Percentiles rank a stretch among this genome's conserved stretches.
Evolutionary conservation across 75 land plant species (phyloP).

Genomic region (Picea glauca): DNA sequence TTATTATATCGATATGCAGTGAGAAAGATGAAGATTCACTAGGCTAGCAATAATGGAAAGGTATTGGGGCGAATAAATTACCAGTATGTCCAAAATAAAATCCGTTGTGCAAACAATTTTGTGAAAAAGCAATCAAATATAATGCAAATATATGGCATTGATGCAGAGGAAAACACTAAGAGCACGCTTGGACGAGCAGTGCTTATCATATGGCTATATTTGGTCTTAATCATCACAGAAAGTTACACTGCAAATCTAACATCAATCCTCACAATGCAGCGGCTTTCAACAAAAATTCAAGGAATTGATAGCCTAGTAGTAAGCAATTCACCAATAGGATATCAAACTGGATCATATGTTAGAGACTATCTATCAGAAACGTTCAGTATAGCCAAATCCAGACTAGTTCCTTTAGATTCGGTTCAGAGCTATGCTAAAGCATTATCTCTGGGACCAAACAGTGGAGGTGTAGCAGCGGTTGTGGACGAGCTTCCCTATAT

Average conservation of each 20-base stretch:
- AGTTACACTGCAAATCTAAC: slow-evolving; percentile 92
- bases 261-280: slow-evolving; percentile 63
- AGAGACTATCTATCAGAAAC: slow-evolving; percentile 54
- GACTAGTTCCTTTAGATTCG: slow-evolving; percentile 56
- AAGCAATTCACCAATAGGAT: slow-evolving; percentile 73
- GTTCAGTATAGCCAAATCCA: slow-evolving; percentile 54
- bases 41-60: too few relatives aligned
- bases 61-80: too few relatives aligned
- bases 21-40: too few relatives aligned
- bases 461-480: slow-evolving; percentile 86
- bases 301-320: slow-evolving; percentile 61
- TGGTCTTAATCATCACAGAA: slow-evolving; percentile 74
- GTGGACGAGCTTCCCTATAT: slow-evolving; percentile 86
- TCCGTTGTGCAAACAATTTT: too few relatives aligned
- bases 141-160: too few relatives aligned
- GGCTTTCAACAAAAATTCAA: slow-evolving; percentile 62
- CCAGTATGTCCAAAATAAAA: too few relatives aligned
- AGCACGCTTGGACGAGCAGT: slow-evolving; percentile 77
- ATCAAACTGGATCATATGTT: slow-evolving; percentile 75
- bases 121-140: too few relatives aligned
- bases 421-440: slow-evolving; percentile 55
- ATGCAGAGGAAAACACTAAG: slow-evolving; percentile 54
- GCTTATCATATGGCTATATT: slow-evolving; percentile 85
- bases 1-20: too few relatives aligned
- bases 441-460: slow-evolving; percentile 52